Evolutionary conservation across 805 yeast genomes (phyloP), one percentile per base, ranked within the genome.

Genomic region (Candida dendrica): DNA sequence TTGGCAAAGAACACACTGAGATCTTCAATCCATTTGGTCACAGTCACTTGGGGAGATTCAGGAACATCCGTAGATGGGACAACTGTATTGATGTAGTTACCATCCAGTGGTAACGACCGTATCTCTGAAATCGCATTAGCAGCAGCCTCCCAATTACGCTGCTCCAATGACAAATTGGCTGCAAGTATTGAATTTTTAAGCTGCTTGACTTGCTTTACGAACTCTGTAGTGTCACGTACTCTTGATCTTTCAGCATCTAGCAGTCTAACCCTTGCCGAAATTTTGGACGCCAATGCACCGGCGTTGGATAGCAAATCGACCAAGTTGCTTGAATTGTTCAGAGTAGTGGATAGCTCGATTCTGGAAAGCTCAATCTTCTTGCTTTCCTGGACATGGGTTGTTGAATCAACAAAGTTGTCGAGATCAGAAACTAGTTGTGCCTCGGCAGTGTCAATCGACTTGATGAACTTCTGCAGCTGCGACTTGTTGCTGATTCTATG

Each of bases 1-100:
- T 65, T 55, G 30, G 69, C 63, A 53, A 90, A 88, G 3, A 77
- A 62, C 1, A 58, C 57, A 5, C 75, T 78, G 44, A 93, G 67
- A 31, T 78, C 71, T 2, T 63, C 66, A 4, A 78, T 72, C 79
- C 95, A 85, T 13, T 66, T 65, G 1, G 64, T 56, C 1, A 93
- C 52, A 0, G 84, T 63, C 2, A 63, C 70, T 9, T 59, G 55
- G 0, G 98, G 98, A 40, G 74, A 65, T 39, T 87, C 95, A 0
- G 96, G 95, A 14, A 89, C 71, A 42, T 87, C 95, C 10, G 84
- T 69, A 0, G 95, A 79, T 0, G 98, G 98, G 15, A 91, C 91
- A 53, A 84, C 85, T 36, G 72, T 79, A 39, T 79, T 73, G 2
- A 95, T 91, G 60, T 83, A 89, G 42, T 75, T 68, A 16, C 95